Evolutionary conservation across 2,329 filamentous ascomycete species (phyloP).

Genomic region (Aspergillus melleus): DNA sequence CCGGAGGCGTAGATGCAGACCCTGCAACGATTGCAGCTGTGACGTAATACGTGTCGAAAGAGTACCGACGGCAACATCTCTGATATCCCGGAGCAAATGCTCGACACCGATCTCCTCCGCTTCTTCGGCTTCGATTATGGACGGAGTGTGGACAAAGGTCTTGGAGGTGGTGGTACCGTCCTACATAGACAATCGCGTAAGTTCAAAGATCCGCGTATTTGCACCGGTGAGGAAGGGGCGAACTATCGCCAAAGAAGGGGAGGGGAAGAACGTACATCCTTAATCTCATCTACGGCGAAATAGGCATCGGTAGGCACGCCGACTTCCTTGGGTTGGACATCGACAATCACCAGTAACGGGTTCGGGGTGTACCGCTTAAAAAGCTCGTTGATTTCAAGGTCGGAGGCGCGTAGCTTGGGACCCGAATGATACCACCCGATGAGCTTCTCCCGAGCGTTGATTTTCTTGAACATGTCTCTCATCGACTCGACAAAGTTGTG

Average conservation of each 20-base stretch:
- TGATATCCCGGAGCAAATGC: slow-evolving; percentile 94
- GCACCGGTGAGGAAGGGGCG: not conserved
- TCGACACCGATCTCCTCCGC: slow-evolving; percentile 99
- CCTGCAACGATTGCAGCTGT: slow-evolving; percentile 95
- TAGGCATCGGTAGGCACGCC: slow-evolving; percentile 98
- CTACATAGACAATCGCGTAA: slow-evolving; percentile 47
- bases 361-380: slow-evolving; percentile 99
- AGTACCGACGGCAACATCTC: slow-evolving; percentile 95
- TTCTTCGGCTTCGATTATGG: slow-evolving; percentile 97
- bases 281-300: slow-evolving; percentile 99
- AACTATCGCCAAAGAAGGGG: not conserved
- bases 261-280: slow-evolving; percentile 69
- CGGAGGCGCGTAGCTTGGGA: slow-evolving; percentile 92
- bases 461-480: slow-evolving; percentile 99
- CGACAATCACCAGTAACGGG: slow-evolving; percentile 93
- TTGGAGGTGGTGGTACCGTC: slow-evolving; percentile 95
- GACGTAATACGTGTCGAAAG: slow-evolving; percentile 95
- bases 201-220: not conserved
- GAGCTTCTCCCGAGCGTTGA: slow-evolving; percentile 97
- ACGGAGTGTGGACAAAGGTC: slow-evolving; percentile 97
- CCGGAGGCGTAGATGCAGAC: slow-evolving; percentile 87
- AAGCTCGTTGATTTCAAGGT: slow-evolving; percentile 98
- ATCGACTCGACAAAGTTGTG: slow-evolving; percentile 99
- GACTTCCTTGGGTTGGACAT: slow-evolving; percentile 96
- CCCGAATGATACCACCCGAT: slow-evolving; percentile 99